Evolutionary conservation across 495 filamentous ascomycete species (phyloP).

Genomic region (Pyrenopolyporus hunteri): DNA sequence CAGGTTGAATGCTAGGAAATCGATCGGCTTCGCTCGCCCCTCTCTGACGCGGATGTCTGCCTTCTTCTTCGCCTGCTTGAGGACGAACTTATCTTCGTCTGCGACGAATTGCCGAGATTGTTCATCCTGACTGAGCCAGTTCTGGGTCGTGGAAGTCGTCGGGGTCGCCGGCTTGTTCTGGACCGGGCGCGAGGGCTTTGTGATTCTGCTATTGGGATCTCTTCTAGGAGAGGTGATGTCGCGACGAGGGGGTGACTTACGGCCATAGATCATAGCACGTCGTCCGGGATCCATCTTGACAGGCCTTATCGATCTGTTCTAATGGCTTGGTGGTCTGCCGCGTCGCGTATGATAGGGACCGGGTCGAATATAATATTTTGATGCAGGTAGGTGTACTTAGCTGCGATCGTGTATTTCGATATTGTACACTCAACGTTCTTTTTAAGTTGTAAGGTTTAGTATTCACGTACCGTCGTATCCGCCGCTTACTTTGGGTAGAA

Average conservation of each 20-base stretch:
- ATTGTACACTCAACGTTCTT: too few species aligned
- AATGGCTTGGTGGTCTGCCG: too few species aligned
- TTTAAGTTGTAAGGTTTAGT: too few species aligned
- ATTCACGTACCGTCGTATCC: too few species aligned
- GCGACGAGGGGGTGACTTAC: slow-evolving; percentile 48
- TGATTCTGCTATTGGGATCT: slow-evolving; percentile 52
- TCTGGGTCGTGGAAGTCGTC: slow-evolving; percentile 31
- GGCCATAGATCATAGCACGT: slow-evolving; percentile 56
- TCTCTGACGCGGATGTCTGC: slow-evolving; percentile 96
- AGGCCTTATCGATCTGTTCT: neutral
- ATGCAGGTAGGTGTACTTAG: too few species aligned
- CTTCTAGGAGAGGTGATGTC: slow-evolving; percentile 53
- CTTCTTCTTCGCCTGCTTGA: slow-evolving; percentile 98
- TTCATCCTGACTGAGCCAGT: slow-evolving; percentile 64
- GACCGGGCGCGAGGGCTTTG: slow-evolving; percentile 49
- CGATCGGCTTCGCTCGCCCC: slow-evolving; percentile 88
- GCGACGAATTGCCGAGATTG: slow-evolving; percentile 85
- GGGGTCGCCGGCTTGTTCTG: slow-evolving; percentile 33
- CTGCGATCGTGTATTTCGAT: too few species aligned
- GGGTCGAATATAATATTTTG: neutral
- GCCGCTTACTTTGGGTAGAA: too few species aligned
- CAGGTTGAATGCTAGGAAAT: slow-evolving; percentile 92
- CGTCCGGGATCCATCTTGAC: slow-evolving; percentile 53
- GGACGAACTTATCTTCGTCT: slow-evolving; percentile 93
- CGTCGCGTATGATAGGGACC: neutral